These are phyloP conservation scores for Pichia sp. DNA, from an alignment of 1,139 yeast species.

Conservation along the genomic window DNA sequence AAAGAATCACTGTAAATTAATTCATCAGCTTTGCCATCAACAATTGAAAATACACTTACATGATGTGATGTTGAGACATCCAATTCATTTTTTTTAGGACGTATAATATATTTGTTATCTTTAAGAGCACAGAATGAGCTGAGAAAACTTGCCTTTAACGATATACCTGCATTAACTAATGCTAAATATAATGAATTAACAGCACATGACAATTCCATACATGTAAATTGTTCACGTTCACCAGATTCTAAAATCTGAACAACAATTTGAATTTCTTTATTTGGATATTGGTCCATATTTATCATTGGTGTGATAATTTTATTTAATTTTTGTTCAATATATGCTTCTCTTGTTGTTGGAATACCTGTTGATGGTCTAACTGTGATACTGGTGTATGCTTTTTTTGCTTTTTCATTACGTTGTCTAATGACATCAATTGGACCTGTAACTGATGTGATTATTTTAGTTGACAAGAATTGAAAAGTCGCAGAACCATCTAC, in stretches of 20 bases:
- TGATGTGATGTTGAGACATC: conserved; percentile 49
- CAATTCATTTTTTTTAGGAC: conserved; percentile 41
- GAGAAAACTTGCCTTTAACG: conserved; percentile 55
- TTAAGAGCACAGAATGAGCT: conserved; percentile 44
- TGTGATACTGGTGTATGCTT: conserved; percentile 71
- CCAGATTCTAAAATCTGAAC: conserved; percentile 62
- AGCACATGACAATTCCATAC: conserved; percentile 47
- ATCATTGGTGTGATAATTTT: conserved; percentile 57
- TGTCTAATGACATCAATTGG: conserved; percentile 75
- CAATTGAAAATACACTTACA: conserved; percentile 55
- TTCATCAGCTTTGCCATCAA: conserved; percentile 44
- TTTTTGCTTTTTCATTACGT: conserved; percentile 79
- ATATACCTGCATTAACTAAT: conserved; percentile 71
- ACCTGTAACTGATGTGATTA: conserved; percentile 76
- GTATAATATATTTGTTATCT: conserved; percentile 31
- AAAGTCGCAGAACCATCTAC: conserved; percentile 80
- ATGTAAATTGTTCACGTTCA: conserved; percentile 32
- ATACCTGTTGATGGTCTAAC: conserved; percentile 75
- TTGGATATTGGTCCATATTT: conserved; percentile 64
- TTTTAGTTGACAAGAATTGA: conserved; percentile 44
- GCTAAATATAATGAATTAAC: conserved; percentile 71
- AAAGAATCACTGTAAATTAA: conserved; percentile 62
- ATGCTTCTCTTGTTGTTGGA: conserved; percentile 69
- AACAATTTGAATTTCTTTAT: conserved; percentile 79
- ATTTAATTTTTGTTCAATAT: conserved; percentile 65